These are phyloP conservation scores for Vaccinium vitisidaea DNA, from an alignment of 148 eudicot genomes.

Conservation along the genomic window DNA sequence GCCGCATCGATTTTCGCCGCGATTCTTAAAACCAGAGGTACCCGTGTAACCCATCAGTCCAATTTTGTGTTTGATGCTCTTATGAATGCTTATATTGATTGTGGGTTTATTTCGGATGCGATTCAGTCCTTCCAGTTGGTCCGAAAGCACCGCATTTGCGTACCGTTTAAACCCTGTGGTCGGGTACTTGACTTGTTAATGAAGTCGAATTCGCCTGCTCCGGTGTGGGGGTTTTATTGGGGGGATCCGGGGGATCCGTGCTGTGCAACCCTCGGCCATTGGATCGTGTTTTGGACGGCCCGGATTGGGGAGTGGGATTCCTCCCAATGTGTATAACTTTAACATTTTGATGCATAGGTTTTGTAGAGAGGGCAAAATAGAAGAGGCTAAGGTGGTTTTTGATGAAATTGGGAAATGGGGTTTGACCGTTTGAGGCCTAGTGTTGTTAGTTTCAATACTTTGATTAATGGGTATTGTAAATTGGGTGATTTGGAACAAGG, in stretches of 20 bases:
- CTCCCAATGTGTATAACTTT: conserved; percentile 51
- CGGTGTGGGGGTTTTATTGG: conserved; percentile 56
- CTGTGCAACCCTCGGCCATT: no score
- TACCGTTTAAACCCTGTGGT: conserved; percentile 37
- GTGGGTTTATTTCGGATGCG: conserved; percentile 47
- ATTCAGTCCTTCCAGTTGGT: conserved; percentile 55
- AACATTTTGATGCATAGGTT: conserved; percentile 62
- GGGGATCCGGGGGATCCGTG: no score
- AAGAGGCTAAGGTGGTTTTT: conserved; percentile 50
- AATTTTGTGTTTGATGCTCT: conserved; percentile 44
- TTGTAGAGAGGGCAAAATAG: conserved; percentile 45
- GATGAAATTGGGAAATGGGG: conserved; percentile 49
- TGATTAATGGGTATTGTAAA: conserved; percentile 63
- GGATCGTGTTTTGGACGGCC: no score
- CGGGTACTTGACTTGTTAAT: conserved; percentile 47
- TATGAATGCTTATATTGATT: conserved; percentile 49
- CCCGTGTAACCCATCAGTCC: conserved; percentile 25
- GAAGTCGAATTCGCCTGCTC: conserved; percentile 27
- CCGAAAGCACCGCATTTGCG: conserved; percentile 33
- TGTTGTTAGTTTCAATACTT: conserved; percentile 69
- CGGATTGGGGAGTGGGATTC: conserved; percentile 63
- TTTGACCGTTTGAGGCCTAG: conserved; percentile 55
- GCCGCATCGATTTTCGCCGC: conserved; percentile 46
- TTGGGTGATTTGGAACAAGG: conserved; percentile 47
- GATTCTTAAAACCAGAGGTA: conserved; percentile 35